Evolutionary conservation across 257 asterid genomes (phyloP), one percentile per base, ranked within the genome.

Genomic region (Fraxinus americana): DNA sequence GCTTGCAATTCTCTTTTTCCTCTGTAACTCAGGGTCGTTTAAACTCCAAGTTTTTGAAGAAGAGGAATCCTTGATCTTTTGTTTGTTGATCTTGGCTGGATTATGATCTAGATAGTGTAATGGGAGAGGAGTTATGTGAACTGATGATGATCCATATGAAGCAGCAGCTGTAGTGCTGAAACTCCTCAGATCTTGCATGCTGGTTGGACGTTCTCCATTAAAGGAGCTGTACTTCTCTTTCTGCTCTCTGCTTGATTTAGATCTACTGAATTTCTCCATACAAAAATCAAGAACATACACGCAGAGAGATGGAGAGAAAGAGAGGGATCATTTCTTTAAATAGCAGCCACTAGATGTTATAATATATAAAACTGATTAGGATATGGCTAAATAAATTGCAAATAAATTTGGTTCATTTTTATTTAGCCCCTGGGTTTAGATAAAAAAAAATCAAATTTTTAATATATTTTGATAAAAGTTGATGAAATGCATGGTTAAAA

Each of bases 1-100:
- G 1, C 88, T 79, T 52, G 85, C 93, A 75, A 93, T 92, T 77
- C 98, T 90, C 82, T 83, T 93, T 79, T 91, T 93, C 83, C 98
- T 90, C 77, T 87, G 96, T 78, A 93, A 73, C 29, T 93, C 96
- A 34, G 92, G 91, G 68, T 91, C 94, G 75, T 67, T 82, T 16
- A 90, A 82, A 29, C 82, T 86, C 92, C 92, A 86, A n/a, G 32
- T 86, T 73, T 83, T 90, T 16, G 86, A 41, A 73, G 82, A 75
- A 4, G 79, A 81, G 21, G 82, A 70, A 10, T 74, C 76, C 3
- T 82, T 88, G 81, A 87, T 91, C 84, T 86, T 89, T 67, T 72
- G 78, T 74, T 87, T 88, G 85, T 90, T 91, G 52, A 88, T 85
- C 77, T 78, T 63, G 32, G 16, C 35, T 21, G 68, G 45, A 41